These are phyloP conservation scores for Lathyrus tuberosus DNA, from an alignment of 306 rosid species.

Conservation along the genomic window DNA sequence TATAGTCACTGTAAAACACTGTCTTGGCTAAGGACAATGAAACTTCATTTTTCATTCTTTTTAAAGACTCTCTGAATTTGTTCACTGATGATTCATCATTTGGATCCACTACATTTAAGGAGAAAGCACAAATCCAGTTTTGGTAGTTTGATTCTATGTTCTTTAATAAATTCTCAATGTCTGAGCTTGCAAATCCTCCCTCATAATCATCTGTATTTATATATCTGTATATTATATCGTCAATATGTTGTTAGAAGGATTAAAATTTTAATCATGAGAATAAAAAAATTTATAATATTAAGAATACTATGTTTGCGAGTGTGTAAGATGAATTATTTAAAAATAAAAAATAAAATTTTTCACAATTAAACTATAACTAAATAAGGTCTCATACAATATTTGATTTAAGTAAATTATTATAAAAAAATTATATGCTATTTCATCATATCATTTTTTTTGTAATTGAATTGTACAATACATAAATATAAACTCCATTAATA, in stretches of 20 bases:
- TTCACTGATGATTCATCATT: conserved; percentile 59
- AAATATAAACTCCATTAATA: too few species aligned
- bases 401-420: too few species aligned
- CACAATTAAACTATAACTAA: too few species aligned
- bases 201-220: conserved; percentile 68
- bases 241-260: conserved; percentile 28
- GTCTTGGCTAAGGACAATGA: conserved; percentile 62
- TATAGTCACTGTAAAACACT: conserved; percentile 65
- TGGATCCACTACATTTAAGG: conserved; percentile 54
- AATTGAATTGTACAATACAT: too few species aligned
- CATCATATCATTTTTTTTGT: too few species aligned
- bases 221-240: conserved; percentile 52
- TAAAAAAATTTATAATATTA: too few species aligned
- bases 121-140: conserved; percentile 60
- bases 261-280: too few species aligned
- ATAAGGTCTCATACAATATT: too few species aligned
- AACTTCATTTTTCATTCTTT: conserved; percentile 57
- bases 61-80: conserved; percentile 55
- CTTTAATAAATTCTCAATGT: conserved; percentile 53
- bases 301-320: too few species aligned
- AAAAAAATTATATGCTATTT: too few species aligned
- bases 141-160: conserved; percentile 61
- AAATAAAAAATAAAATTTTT: too few species aligned
- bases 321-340: too few species aligned
- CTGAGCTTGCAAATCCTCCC: conserved; percentile 72